A percentile compares a stretch with the other conserved stretches of the same genome.
phyloP scores from a whole-genome alignment of 192 early-diverging fungal genomes.

The Coemansia sp. region DNA sequence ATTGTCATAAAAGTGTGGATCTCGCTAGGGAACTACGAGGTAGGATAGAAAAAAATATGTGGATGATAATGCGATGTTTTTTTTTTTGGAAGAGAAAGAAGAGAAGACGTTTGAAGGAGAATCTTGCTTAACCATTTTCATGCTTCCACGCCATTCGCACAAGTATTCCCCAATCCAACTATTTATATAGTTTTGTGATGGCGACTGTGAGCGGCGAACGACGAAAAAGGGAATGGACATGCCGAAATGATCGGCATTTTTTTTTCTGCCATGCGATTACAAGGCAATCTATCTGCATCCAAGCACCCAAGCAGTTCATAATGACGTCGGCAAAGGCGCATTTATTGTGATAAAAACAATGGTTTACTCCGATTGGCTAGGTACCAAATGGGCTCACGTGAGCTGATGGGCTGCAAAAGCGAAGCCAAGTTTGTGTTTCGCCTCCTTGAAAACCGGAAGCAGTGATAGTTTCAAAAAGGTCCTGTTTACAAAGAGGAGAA shows the following conservation, averaged over 20 bases:
- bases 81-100: not conserved
- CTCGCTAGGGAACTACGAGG: not conserved
- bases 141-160: not conserved
- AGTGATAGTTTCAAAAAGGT: not conserved
- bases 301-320: not conserved
- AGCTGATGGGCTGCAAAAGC: not conserved
- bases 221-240: no score
- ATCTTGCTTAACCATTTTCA: not conserved
- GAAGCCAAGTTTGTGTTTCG: not conserved
- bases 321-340: not conserved
- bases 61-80: not conserved
- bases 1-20: constrained; percentile 8
- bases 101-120: not conserved
- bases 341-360: not conserved
- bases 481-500: not conserved
- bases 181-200: not conserved
- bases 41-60: not conserved
- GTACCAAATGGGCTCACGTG: constrained; percentile 1
- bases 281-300: not conserved
- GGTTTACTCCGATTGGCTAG: not conserved
- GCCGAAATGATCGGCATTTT: not conserved
- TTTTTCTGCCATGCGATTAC: not conserved
- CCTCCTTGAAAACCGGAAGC: not conserved
- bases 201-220: not conserved
- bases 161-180: not conserved